These are phyloP conservation scores for Nannochloris sp. DNA, from an alignment of 139 green algal genomes.

Conservation along the genomic window DNA sequence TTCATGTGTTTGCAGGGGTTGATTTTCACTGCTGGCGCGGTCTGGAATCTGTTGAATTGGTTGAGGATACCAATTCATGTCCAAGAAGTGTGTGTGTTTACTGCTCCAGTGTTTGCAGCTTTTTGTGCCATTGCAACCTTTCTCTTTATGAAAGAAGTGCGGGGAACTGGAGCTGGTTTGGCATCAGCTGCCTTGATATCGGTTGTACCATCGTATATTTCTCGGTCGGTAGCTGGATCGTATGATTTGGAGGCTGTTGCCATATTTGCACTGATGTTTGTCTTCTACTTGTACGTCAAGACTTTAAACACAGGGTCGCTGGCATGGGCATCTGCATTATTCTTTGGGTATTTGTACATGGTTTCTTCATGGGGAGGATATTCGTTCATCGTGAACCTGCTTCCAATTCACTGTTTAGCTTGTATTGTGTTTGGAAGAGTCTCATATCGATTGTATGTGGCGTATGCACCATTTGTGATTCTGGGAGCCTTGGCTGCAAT, in stretches of 20 bases:
- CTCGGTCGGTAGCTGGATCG: constrained; percentile 69
- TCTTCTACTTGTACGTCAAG: constrained; percentile 88
- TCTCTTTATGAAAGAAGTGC: constrained; percentile 66
- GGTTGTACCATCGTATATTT: constrained; percentile 86
- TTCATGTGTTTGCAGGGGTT: constrained; percentile 52
- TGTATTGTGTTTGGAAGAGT: constrained; percentile 61
- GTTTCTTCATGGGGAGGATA: constrained; percentile 89
- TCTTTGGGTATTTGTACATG: constrained; percentile 81
- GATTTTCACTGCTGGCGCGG: constrained; percentile 80
- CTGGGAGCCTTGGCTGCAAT: constrained; percentile 66
- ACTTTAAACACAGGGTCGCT: constrained; percentile 38
- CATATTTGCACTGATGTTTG: constrained; percentile 84
- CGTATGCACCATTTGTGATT: constrained; percentile 71
- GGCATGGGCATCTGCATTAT: constrained; percentile 55
- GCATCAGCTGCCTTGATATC: constrained; percentile 74
- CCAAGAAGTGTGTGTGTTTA: constrained; percentile 95
- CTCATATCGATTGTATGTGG: constrained; percentile 63
- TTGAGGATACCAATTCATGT: constrained; percentile 87
- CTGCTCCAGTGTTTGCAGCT: constrained; percentile 84
- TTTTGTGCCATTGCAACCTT: constrained; percentile 77
- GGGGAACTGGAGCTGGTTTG: constrained; percentile 64
- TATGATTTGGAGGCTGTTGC: constrained; percentile 89
- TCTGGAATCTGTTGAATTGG: constrained; percentile 77
- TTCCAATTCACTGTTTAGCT: constrained; percentile 88
- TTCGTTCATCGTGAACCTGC: constrained; percentile 97